Base-by-base conservation (phyloP, 257 asterid genomes). In the Solanum chilense region DNA sequence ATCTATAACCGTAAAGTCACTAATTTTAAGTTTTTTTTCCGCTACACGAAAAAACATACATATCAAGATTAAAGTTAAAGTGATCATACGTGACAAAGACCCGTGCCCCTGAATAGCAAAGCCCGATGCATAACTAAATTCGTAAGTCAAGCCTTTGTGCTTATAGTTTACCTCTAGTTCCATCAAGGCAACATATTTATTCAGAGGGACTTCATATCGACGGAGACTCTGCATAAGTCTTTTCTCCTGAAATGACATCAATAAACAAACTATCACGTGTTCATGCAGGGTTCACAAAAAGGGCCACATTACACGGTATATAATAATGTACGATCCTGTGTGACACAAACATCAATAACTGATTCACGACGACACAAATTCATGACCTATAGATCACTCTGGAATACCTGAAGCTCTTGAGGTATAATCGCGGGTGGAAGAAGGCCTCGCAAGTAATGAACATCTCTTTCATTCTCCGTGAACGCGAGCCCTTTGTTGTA, bases 401-500 rank as follows among this genome's bases (percentile, higher is more conserved):
- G 27, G 68, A 9, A 58, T 88, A 94, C 98, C 97, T 95, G 98
- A 90, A 96, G 97, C 64, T 94, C 92, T 74, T 96, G 99, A 14
- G 95, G 21, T 1, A 52, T 2, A 89, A 92, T 71, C 42, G 66
- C 92, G 0, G 99, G 99, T 56, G 99, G 99, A 41, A 95, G 91
- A 85, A 96, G 98, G 27, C 99, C 97, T 2, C 94, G 91, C 92
- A 96, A 89, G 91, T 95, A 96, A 89, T 96, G 98, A 77, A 95
- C 92, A 83, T 94, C 97, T 90, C 99, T 93, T 91, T 96, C 99
- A 45, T 86, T 91, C 86, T 93, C 98, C 7, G 95, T 91, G 85
- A 95, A 95, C 0, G 98, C 96, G 71, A 96, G 98, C 39, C 98
- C 99, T 92, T 96, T 96, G 94, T 95, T 96, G 90, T 92, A 96